A percentile compares a stretch with the other conserved stretches of the same genome.
Conservation (phyloP, 148 eudicot species). For the Limonium bicolor region DNA sequence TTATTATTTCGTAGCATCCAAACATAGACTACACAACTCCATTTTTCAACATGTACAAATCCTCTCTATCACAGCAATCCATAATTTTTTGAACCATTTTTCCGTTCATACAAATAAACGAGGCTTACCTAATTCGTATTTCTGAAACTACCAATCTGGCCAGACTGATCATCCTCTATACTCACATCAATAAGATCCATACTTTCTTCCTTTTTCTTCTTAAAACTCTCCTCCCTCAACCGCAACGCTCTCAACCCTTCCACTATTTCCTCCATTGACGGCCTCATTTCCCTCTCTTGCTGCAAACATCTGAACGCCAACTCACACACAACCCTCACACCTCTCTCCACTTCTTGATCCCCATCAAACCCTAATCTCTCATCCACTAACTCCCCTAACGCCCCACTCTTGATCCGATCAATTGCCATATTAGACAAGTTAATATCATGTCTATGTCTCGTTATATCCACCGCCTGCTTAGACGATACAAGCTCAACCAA, state of each 20-base stretch:
- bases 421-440: conserved; percentile 75
- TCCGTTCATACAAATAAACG: no score
- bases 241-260: background rate
- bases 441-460: conserved; percentile 57
- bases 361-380: conserved; percentile 18
- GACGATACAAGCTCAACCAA: conserved; percentile 75
- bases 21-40: no score
- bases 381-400: conserved; percentile 36
- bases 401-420: conserved; percentile 27
- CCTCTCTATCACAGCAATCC: no score
- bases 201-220: no score
- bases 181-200: no score
- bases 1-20: no score
- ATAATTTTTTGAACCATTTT: no score
- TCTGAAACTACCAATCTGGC: no score
- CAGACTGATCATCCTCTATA: no score
- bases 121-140: no score
- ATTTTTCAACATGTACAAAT: no score
- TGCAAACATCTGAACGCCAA: conserved; percentile 1
- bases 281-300: conserved; percentile 3
- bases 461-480: conserved; percentile 71
- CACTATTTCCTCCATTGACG: conserved; percentile 1
- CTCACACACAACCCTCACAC: conserved; percentile 1
- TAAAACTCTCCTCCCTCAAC: no score
- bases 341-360: background rate